Conservation (phyloP, 305 asterid species). For the Rubia peregrina region DNA sequence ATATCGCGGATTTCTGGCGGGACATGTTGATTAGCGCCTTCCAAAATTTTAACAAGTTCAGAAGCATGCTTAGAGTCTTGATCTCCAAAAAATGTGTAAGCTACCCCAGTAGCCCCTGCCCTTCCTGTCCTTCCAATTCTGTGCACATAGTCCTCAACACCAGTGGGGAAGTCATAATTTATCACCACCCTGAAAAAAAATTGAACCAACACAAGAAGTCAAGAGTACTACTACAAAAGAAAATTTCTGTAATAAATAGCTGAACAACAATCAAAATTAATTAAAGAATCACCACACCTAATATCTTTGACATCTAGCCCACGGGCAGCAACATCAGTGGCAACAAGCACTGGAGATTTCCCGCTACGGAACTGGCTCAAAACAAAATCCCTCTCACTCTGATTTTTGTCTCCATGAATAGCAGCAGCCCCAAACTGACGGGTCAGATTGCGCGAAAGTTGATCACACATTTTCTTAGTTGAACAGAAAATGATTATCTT, state of each 20-base stretch:
- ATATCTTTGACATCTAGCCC: constrained; percentile 96
- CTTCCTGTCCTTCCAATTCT: constrained; percentile 99
- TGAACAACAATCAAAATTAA: background rate
- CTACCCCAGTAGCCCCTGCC: constrained; percentile 94
- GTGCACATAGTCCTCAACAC: constrained; percentile 97
- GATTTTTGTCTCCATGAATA: constrained; percentile 97
- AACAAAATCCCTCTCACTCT: constrained; percentile 89
- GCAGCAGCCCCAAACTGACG: constrained; percentile 90
- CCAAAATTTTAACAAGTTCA: constrained; percentile 77
- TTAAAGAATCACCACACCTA: constrained; percentile 34
- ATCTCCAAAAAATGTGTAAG: constrained; percentile 72
- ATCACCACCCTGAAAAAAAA: constrained; percentile 66
- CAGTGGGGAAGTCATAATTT: constrained; percentile 94
- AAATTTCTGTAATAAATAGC: background rate
- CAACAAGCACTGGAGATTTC: constrained; percentile 87
- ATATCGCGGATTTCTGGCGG: constrained; percentile 66
- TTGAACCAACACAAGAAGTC: background rate
- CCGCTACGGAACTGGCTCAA: constrained; percentile 85
- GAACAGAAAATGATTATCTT: constrained; percentile 92
- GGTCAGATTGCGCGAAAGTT: constrained; percentile 58
- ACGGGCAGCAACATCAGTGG: constrained; percentile 98
- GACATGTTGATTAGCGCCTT: constrained; percentile 81
- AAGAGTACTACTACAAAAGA: background rate
- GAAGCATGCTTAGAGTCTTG: constrained; percentile 85
- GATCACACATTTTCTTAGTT: constrained; percentile 95